Conservation (phyloP, 441 rosid species). For the Croton setiger region DNA sequence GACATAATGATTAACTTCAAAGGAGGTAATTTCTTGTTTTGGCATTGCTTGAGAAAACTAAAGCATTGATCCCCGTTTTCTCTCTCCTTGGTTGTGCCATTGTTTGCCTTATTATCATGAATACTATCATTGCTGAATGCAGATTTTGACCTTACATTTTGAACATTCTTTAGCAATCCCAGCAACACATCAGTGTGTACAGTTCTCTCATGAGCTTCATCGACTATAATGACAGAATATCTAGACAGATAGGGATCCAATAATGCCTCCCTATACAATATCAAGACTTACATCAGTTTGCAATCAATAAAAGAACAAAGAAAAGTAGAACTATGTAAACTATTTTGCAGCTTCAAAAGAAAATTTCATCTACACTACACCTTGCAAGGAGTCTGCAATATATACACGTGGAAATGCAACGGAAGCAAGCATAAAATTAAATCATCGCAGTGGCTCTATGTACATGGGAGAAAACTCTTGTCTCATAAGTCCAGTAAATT, state of each 20-base stretch:
- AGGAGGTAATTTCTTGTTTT: conserved; percentile 48
- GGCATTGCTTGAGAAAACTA: conserved; percentile 41
- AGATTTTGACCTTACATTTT: conserved; percentile 47
- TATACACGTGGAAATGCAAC: background rate
- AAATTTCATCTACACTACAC: background rate
- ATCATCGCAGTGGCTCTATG: too few species aligned
- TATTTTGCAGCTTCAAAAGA: background rate
- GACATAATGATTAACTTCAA: conserved; percentile 91
- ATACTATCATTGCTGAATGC: conserved; percentile 19
- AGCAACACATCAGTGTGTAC: conserved; percentile 88
- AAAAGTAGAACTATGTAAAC: background rate
- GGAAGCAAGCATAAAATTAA: too few species aligned
- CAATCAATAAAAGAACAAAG: background rate
- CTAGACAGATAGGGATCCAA: conserved; percentile 78
- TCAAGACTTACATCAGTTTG: conserved; percentile 18
- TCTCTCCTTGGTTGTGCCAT: conserved; percentile 24
- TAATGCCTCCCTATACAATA: conserved; percentile 65
- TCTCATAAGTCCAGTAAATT: too few species aligned
- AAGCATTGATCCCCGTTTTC: conserved; percentile 33
- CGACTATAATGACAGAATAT: conserved; percentile 80
- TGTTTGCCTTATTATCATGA: conserved; percentile 28
- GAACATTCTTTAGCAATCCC: conserved; percentile 82
- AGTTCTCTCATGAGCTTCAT: conserved; percentile 97
- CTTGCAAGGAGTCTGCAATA: background rate
- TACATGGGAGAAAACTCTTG: too few species aligned